phyloP scores from a whole-genome alignment of 2,329 filamentous ascomycete genomes.

The Ascochyta viciae-villosae region DNA sequence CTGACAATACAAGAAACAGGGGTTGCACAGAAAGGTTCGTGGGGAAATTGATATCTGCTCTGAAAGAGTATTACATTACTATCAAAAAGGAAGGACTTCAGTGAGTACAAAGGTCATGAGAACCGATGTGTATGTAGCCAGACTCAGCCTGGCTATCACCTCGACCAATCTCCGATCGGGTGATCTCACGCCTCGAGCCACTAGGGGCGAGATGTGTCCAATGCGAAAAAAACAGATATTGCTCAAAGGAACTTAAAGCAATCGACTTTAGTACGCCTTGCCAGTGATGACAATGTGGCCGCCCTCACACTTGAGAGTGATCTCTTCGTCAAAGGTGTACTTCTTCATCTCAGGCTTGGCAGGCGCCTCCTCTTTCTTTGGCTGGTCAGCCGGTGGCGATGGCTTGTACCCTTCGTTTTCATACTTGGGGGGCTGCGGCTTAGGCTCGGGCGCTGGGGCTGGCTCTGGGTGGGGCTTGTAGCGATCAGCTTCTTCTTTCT shows the following conservation, averaged over 20 bases:
- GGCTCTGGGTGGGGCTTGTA: constrained; percentile 5
- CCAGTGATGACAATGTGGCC: constrained; percentile 21
- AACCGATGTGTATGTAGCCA: not conserved
- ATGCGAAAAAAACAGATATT: not conserved
- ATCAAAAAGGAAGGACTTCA: not conserved
- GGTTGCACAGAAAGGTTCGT: no score
- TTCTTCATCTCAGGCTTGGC: constrained; percentile 1
- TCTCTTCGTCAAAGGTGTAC: constrained; percentile 21
- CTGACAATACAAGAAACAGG: no score
- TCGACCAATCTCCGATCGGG: not conserved
- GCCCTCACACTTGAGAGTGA: constrained; percentile 23
- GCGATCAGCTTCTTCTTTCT: constrained; percentile 1
- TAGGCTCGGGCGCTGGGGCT: not conserved
- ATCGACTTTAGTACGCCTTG: not conserved
- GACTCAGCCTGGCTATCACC: not conserved
- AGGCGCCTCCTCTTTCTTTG: constrained; percentile 6
- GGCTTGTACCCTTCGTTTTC: not conserved
- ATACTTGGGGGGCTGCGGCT: not conserved
- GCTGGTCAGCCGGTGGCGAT: not conserved
- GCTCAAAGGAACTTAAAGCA: not conserved
- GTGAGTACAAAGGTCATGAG: not conserved
- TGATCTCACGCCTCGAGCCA: not conserved
- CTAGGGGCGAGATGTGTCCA: not conserved
- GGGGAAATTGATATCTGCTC: not conserved
- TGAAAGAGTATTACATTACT: not conserved